Evolutionary conservation across 176 grass and related monocot species (phyloP), one percentile per base, ranked within the genome.

Genomic region (Triticum monococcum): DNA sequence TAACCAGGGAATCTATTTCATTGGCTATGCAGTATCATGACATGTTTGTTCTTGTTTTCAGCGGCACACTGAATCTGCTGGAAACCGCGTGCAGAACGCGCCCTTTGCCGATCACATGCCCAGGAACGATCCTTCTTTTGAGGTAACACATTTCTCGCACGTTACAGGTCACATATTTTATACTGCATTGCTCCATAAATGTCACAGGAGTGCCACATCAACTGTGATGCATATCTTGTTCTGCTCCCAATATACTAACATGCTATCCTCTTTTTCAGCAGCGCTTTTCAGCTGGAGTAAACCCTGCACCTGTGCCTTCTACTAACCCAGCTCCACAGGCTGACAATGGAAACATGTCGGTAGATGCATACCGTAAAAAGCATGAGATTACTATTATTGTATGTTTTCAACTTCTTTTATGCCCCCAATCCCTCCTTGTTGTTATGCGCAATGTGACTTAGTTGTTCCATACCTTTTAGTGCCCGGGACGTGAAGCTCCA

Each of bases 361-460:
- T 82, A 22, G 91, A 94, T 33, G 91, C 90, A 67, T 98, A 98
- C 85, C 91, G 96, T 72, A 26, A 59, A 48, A 91, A 93, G 52
- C 96, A 98, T 75, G 96, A 98, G 86, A 95, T 98, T 76, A 85
- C 91, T 81, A 87, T 95, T 3, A 5, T 89, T 22, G 95, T 97
- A 92, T 81, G 82, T 84, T 20, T 78, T 59, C 45, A 85, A 38
- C 78, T 83, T 13, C 30, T 62, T 63, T 22, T 77, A 64, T 85
- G 60, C 52, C 3, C 66, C 13, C n/a, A 36, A 16, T 28, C 45
- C 35, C 24, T 88, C 25, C 28, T 62, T 43, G 18, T 79, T 75
- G 30, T 60, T 83, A 28, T 63, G 7, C 26, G 54, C 8, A 11
- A 64, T 38, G 32, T 57, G 71, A 22, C 79, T 72, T 23, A 66